These are phyloP conservation scores for Phaeophleospora eucalypticola DNA, from an alignment of 2,329 filamentous ascomycete genomes.

Conservation along the genomic window DNA sequence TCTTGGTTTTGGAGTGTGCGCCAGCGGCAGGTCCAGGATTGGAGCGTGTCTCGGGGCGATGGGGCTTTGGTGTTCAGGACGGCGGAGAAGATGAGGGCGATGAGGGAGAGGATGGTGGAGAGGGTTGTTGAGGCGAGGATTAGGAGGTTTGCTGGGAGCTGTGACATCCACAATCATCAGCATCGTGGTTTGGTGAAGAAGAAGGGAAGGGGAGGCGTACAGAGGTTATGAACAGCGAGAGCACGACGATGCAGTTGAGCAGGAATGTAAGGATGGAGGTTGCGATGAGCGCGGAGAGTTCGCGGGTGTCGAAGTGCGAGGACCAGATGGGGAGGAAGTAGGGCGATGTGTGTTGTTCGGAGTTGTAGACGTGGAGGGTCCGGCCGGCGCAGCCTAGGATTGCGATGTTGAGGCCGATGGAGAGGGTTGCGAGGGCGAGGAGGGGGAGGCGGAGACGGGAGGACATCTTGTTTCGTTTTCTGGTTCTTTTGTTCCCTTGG, in stretches of 20 bases:
- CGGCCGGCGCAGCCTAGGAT: constrained; percentile 43
- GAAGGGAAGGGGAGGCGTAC: constrained; percentile 13
- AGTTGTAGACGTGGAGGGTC: constrained; percentile 42
- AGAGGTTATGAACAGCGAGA: constrained; percentile 35
- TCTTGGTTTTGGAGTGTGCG: constrained; percentile 18
- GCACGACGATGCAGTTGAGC: constrained; percentile 35
- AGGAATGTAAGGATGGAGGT: constrained; percentile 36
- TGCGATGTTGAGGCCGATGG: constrained; percentile 38
- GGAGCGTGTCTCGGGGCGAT: constrained; percentile 31
- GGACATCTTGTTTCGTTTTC: constrained; percentile 11
- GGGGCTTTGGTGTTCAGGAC: constrained; percentile 27
- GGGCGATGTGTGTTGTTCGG: constrained; percentile 40
- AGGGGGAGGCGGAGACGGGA: constrained; percentile 23
- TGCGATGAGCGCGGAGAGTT: constrained; percentile 41
- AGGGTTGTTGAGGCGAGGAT: constrained; percentile 36
- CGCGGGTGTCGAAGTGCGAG: constrained; percentile 44
- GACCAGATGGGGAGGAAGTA: constrained; percentile 49
- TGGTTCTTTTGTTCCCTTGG: too few relatives aligned
- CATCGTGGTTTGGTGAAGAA: too few relatives aligned
- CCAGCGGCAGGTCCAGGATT: constrained; percentile 38
- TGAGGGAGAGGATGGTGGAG: constrained; percentile 37
- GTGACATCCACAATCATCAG: too few relatives aligned
- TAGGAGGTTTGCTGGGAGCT: constrained; percentile 38
- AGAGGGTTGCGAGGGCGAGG: constrained; percentile 24
- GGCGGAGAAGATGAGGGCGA: constrained; percentile 37